These are phyloP conservation scores for Candida coleopterorum DNA, from an alignment of 805 yeast genomes.

Conservation along the genomic window DNA sequence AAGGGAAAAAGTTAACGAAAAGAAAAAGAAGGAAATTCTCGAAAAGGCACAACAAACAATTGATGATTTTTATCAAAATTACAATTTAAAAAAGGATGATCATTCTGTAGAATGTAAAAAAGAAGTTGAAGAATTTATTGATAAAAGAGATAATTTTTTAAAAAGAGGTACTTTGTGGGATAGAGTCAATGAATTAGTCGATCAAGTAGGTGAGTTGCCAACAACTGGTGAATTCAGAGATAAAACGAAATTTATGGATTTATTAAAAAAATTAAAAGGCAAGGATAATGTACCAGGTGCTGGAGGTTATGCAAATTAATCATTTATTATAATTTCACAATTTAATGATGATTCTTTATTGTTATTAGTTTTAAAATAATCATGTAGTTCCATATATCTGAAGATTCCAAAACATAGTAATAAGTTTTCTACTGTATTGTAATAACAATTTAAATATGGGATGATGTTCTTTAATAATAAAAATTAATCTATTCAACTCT, in stretches of 20 bases:
- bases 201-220: slow-evolving; percentile 36
- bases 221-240: slow-evolving; percentile 47
- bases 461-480: slow-evolving; percentile 35
- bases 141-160: slow-evolving; percentile 65
- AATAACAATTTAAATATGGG: slow-evolving; percentile 27
- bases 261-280: slow-evolving; percentile 61
- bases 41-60: slow-evolving; percentile 75
- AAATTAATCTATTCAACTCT: slow-evolving; percentile 29
- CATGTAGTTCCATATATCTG: slow-evolving; percentile 35
- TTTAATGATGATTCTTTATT: slow-evolving; percentile 14
- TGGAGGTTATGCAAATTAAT: slow-evolving; percentile 45
- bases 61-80: slow-evolving; percentile 89
- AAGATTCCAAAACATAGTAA: slow-evolving; percentile 32
- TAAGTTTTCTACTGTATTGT: slow-evolving; percentile 30
- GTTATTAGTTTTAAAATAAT: slow-evolving; percentile 18
- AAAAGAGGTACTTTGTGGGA: slow-evolving; percentile 54
- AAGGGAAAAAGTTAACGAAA: slow-evolving; percentile 67
- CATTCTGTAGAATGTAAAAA: slow-evolving; percentile 56
- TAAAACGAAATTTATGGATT: slow-evolving; percentile 64
- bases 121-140: slow-evolving; percentile 68
- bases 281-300: slow-evolving; percentile 76
- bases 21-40: slow-evolving; percentile 61
- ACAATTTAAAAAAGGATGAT: slow-evolving; percentile 76
- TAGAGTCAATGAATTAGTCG: slow-evolving; percentile 49
- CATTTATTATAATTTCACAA: not conserved